Percentiles rank a stretch among this genome's conserved stretches.
Evolutionary conservation across 306 rosid genomes (phyloP).

Genomic region (Betula pendula): DNA sequence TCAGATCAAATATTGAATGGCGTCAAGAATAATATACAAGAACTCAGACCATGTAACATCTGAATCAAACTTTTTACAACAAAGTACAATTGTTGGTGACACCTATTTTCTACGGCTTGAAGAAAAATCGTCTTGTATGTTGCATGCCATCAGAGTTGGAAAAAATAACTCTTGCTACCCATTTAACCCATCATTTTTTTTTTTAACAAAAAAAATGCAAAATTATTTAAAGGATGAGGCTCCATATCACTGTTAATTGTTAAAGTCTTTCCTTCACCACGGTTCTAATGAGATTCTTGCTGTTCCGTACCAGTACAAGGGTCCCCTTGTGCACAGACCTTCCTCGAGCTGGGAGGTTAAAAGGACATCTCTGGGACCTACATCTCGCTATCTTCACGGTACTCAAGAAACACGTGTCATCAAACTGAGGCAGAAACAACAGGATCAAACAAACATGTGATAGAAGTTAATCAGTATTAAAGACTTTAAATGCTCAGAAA

Average conservation of each 20-base stretch:
- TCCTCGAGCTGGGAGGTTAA: conserved; percentile 29
- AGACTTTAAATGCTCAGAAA: not conserved
- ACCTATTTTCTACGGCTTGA: too few relatives aligned
- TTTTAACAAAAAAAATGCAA: not conserved
- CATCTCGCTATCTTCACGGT: conserved; percentile 72
- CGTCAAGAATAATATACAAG: not conserved
- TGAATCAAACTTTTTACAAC: too few relatives aligned
- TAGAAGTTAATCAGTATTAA: not conserved
- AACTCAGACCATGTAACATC: too few relatives aligned
- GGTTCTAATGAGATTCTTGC: conserved; percentile 42
- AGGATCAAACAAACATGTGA: conserved; percentile 17
- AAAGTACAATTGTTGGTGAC: too few relatives aligned
- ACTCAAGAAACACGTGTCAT: conserved; percentile 42
- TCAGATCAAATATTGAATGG: not conserved
- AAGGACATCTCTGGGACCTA: conserved; percentile 39
- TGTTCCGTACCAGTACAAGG: conserved; percentile 61
- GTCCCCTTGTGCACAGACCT: conserved; percentile 65
- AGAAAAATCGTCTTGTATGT: too few relatives aligned
- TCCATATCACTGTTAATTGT: not conserved
- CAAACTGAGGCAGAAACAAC: conserved; percentile 35
- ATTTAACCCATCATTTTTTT: not conserved
- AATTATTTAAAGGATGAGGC: not conserved
- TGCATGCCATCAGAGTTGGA: too few relatives aligned
- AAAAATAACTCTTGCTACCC: not conserved
- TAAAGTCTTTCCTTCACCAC: conserved; percentile 72